Percentiles rank a stretch among this genome's conserved stretches.
Conservation (phyloP, 2,329 filamentous ascomycete species). For the Colletotrichum sp. region DNA sequence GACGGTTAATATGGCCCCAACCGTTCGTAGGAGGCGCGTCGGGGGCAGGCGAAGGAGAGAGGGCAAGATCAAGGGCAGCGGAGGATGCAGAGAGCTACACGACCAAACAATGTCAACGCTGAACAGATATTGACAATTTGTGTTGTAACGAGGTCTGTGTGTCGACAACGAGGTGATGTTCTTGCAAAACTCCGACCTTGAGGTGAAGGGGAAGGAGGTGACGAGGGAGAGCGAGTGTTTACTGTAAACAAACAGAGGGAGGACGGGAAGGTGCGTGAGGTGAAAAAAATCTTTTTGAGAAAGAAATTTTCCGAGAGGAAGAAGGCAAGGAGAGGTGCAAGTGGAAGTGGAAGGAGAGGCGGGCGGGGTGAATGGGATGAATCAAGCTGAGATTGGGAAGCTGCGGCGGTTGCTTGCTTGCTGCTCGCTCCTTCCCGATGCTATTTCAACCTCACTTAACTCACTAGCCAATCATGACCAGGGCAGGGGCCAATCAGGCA, state of each 20-base stretch:
- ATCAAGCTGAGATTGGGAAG: slow-evolving; percentile 5
- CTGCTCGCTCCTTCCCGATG: background rate
- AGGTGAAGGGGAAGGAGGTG: background rate
- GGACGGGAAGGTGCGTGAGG: background rate
- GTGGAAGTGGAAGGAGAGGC: background rate
- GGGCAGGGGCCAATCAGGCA: background rate
- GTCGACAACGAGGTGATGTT: background rate
- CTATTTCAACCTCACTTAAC: background rate
- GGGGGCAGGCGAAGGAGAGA: slow-evolving; percentile 69
- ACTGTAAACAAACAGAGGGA: background rate
- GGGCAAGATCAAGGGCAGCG: slow-evolving; percentile 79
- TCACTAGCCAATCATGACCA: background rate
- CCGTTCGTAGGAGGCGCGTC: slow-evolving; percentile 54
- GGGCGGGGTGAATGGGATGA: background rate
- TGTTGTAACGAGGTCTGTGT: background rate
- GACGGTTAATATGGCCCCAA: slow-evolving; percentile 70
- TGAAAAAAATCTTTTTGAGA: background rate
- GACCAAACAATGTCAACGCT: slow-evolving; percentile 34
- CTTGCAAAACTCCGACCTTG: slow-evolving; percentile 9
- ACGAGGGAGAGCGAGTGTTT: background rate
- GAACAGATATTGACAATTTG: slow-evolving; percentile 25
- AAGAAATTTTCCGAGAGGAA: background rate
- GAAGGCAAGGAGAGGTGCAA: background rate
- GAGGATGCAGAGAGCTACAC: slow-evolving; percentile 80
- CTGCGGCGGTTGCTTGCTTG: background rate